Evolutionary conservation across 768 basidiomycete genomes (phyloP).

Genomic region (Crucibulum laeve): DNA sequence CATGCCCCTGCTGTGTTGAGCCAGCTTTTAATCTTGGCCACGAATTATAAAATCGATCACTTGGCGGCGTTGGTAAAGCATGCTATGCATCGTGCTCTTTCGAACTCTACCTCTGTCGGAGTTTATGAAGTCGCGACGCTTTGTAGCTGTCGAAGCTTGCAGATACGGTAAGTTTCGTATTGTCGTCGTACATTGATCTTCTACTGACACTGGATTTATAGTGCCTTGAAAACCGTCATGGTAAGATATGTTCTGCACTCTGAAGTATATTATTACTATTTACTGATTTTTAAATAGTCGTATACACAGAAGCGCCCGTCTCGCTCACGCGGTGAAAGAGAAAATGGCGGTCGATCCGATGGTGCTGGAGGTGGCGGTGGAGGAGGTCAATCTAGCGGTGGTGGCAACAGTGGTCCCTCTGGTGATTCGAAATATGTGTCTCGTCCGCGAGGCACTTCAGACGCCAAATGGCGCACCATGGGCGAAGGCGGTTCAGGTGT

Average conservation of each 20-base stretch:
- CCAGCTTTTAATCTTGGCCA: conserved; percentile 79
- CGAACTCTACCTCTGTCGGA: conserved; percentile 81
- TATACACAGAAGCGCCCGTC: conserved; percentile 77
- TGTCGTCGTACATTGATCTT: conserved; percentile 10
- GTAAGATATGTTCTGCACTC: conserved; percentile 30
- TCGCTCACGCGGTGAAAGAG: conserved; percentile 46
- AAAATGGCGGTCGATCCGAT: conserved; percentile 30
- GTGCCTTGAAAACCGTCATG: conserved; percentile 82
- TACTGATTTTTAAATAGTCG: conserved; percentile 44
- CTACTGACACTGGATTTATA: conserved; percentile 19
- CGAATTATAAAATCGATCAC: conserved; percentile 76
- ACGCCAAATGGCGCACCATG: conserved; percentile 49
- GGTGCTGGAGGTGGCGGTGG: conserved; percentile 10
- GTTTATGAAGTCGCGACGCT: conserved; percentile 95
- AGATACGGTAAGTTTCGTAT: conserved; percentile 65
- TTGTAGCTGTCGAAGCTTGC: conserved; percentile 82
- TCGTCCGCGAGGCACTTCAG: conserved; percentile 70
- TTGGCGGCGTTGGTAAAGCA: conserved; percentile 83
- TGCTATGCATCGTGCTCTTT: conserved; percentile 87
- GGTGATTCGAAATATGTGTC: conserved; percentile 33
- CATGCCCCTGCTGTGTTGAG: conserved; percentile 87
- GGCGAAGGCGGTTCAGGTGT: conserved; percentile 13
- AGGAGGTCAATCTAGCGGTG: conserved; percentile 14
- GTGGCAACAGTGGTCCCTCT: conserved; percentile 28
- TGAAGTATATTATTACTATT: conserved; percentile 2